Conservation (phyloP, 306 rosid genomes). For the Prunus davidiana region DNA sequence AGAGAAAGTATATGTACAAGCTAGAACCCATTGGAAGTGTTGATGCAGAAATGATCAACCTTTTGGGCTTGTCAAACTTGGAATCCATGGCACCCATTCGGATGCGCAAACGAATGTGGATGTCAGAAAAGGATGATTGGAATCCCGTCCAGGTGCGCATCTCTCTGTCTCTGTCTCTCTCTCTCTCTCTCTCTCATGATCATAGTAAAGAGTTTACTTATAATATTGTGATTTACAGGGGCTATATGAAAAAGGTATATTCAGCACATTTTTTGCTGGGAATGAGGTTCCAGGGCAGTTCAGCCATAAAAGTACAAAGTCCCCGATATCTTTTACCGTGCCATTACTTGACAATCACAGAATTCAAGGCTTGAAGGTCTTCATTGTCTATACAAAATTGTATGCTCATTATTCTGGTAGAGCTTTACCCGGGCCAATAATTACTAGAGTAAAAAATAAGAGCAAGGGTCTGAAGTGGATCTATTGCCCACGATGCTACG, state of each 20-base stretch:
- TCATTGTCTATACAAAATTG: neutral
- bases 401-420: fast-evolving
- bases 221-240: neutral
- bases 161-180: too few relatives aligned
- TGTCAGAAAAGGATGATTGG: fast-evolving
- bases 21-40: neutral
- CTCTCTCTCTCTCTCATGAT: too few relatives aligned
- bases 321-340: neutral
- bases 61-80: neutral
- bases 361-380: neutral
- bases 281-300: neutral
- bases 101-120: fast-evolving
- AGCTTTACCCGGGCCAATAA: neutral
- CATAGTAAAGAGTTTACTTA: neutral
- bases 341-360: neutral
- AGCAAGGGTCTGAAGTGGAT: neutral
- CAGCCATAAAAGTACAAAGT: neutral
- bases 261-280: neutral
- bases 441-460: neutral
- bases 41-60: neutral
- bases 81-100: neutral
- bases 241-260: neutral
- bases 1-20: neutral
- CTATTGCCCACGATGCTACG: neutral
- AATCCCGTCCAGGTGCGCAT: too few relatives aligned